Evolutionary conservation across 164 flowering plant genomes (phyloP), one percentile per base, ranked within the genome.

Genomic region (Kalanchoe fedtschenkoi): DNA sequence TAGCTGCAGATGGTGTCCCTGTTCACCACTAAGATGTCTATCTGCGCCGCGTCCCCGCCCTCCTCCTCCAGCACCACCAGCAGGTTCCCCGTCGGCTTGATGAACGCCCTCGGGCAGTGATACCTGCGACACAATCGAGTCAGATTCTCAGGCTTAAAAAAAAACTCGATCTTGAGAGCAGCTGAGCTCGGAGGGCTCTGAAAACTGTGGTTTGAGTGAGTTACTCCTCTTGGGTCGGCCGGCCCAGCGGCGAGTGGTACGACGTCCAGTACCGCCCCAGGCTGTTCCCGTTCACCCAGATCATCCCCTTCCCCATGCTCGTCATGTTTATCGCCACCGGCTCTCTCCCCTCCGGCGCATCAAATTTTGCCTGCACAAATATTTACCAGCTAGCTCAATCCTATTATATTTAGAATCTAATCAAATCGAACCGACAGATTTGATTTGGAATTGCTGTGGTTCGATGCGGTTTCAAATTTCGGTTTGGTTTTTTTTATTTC

Each of bases 201-300:
- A 15, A 6, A 34, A 0, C 30, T 16, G 9, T 15, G 22, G 4
- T 13, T 60, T 19, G 7, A 30, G 39, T 1, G 59, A 77, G 91
- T 75, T 78, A 88, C 97, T 78, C 86, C 1, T 76, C 37, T 54
- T 93, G 99, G 42, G 91, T 69, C 56, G 99, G 88, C 44, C 69
- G 54, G 15, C 78, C 81, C 5, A 78, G 76, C 56, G 92, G 82
- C 33, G 86, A 76, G 28, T 75, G 73, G 66, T 59, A 88, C 24
- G 85, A 74, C 24, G 69, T 66, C 99, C 99, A 93, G 67, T 83
- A 80, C 2, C 97, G 84, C 2, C 99, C 99, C 14, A 93, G 77
- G 87, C 75, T 77, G 22, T 66, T 57, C 1, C 97, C 96, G 42
- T 93, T 93, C 9, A 93, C 75, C 92, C 92, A 93, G 30, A 72